Conservation (phyloP, 805 yeast species). For the Starmerella bacillaris region DNA sequence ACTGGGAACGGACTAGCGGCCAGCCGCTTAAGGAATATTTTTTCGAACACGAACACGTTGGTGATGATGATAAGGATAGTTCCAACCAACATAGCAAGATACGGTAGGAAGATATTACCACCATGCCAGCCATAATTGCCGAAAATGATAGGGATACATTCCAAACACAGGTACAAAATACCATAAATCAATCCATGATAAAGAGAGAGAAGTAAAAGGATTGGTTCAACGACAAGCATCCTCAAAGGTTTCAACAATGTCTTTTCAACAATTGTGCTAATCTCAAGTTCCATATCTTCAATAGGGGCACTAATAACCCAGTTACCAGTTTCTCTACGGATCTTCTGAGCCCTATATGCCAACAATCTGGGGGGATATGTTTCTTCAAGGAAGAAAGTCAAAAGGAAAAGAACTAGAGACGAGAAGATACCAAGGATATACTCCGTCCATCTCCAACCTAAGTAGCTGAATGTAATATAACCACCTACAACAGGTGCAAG, state of each 20-base stretch:
- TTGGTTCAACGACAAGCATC: conserved; percentile 25
- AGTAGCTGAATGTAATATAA: conserved; percentile 54
- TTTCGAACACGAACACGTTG: conserved; percentile 37
- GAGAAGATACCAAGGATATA: conserved; percentile 32
- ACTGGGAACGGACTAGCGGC: conserved; percentile 36
- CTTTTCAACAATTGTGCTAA: conserved; percentile 26
- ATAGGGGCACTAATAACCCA: conserved; percentile 36
- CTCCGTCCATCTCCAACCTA: conserved; percentile 42
- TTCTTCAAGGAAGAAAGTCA: conserved; percentile 25
- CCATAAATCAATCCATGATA: conserved; percentile 27
- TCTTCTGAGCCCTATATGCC: conserved; percentile 28
- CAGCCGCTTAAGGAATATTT: conserved; percentile 31
- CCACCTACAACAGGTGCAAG: conserved; percentile 26
- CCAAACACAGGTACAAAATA: conserved; percentile 24
- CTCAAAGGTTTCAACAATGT: conserved; percentile 18
- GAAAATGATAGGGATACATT: conserved; percentile 25
- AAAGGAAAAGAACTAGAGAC: conserved; percentile 20
- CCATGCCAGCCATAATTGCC: conserved; percentile 38
- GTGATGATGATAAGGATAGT: conserved; percentile 36
- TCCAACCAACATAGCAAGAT: conserved; percentile 56
- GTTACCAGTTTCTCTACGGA: conserved; percentile 32
- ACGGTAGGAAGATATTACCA: conserved; percentile 63
- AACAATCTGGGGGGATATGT: conserved; percentile 24
- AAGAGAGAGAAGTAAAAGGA: conserved; percentile 23
- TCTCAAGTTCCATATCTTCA: conserved; percentile 26